phyloP scores from a whole-genome alignment of 306 rosid species.

The Gastrolobium villosum region DNA sequence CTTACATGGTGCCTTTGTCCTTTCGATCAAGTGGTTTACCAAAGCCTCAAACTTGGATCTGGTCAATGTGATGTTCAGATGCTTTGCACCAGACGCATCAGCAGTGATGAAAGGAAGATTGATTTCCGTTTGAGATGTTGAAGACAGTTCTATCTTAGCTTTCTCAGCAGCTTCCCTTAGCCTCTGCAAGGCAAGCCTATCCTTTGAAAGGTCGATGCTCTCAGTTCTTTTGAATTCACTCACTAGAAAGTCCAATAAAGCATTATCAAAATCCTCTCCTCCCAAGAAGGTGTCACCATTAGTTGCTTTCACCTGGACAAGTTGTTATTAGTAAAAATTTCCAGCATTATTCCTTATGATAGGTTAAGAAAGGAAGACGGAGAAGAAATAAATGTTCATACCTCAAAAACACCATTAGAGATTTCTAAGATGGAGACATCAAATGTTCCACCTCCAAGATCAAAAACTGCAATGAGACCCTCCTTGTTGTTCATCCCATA shows the following conservation, averaged over 20 bases:
- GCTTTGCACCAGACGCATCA: constrained; percentile 88
- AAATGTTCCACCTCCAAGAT: constrained; percentile 94
- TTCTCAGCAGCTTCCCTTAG: constrained; percentile 93
- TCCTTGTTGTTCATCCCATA: constrained; percentile 95
- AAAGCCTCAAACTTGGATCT: constrained; percentile 79
- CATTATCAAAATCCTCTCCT: constrained; percentile 90
- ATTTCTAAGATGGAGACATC: constrained; percentile 92
- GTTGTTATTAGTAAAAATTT: constrained; percentile 4
- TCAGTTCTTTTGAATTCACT: constrained; percentile 79
- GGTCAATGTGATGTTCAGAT: constrained; percentile 80
- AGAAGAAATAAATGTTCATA: constrained; percentile 2
- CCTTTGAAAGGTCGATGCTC: constrained; percentile 78
- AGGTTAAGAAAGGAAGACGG: not conserved
- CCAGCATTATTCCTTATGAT: not conserved
- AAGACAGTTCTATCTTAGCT: constrained; percentile 88
- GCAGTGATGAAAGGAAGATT: constrained; percentile 91
- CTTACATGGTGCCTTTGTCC: constrained; percentile 82
- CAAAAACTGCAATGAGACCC: constrained; percentile 89
- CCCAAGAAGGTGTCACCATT: constrained; percentile 95
- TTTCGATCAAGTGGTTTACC: constrained; percentile 77
- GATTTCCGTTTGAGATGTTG: constrained; percentile 86
- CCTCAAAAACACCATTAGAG: constrained; percentile 94
- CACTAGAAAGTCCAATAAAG: constrained; percentile 74
- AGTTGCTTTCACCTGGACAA: constrained; percentile 79
- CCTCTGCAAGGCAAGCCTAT: constrained; percentile 88